Evolutionary conservation across 768 basidiomycete species (phyloP).

Genomic region (Suillus luteus): DNA sequence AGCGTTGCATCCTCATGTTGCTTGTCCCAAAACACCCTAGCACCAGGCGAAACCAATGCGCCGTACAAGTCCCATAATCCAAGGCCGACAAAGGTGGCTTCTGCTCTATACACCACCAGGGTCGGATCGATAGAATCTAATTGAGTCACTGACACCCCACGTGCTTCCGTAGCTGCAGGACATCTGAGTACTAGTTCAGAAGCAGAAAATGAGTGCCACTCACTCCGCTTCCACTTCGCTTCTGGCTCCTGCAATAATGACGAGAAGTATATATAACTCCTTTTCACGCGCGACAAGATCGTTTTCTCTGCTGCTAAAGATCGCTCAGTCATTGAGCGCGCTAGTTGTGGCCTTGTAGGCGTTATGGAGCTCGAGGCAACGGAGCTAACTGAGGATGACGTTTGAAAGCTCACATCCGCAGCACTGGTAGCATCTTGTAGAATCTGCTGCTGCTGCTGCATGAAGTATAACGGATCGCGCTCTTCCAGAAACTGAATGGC

Average conservation of each 20-base stretch:
- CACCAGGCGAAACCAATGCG: slow-evolving; percentile 84
- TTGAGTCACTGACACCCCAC: slow-evolving; percentile 93
- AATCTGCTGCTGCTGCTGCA: slow-evolving; percentile 40
- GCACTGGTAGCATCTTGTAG: slow-evolving; percentile 74
- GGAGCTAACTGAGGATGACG: slow-evolving; percentile 60
- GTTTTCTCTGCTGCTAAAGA: slow-evolving; percentile 72
- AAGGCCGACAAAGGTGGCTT: slow-evolving; percentile 96
- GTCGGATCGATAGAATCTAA: slow-evolving; percentile 97
- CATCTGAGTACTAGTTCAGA: slow-evolving; percentile 12
- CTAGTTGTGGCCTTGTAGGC: slow-evolving; percentile 34
- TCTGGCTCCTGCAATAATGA: slow-evolving; percentile 96
- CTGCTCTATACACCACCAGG: slow-evolving; percentile 91
- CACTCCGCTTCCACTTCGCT: slow-evolving; percentile 93
- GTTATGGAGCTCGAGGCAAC: slow-evolving; percentile 42
- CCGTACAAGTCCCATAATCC: slow-evolving; percentile 94
- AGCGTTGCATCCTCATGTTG: slow-evolving; percentile 83
- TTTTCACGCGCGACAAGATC: slow-evolving; percentile 80
- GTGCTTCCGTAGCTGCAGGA: slow-evolving; percentile 69
- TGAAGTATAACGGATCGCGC: slow-evolving; percentile 61
- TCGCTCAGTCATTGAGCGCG: slow-evolving; percentile 45
- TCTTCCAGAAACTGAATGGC: slow-evolving; percentile 65
- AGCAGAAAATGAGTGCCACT: slow-evolving; percentile 31
- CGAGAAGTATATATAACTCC: slow-evolving; percentile 98
- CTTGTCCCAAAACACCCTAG: slow-evolving; percentile 85
- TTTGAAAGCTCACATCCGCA: slow-evolving; percentile 65